Evolutionary conservation across 768 basidiomycete genomes (phyloP), one percentile per base, ranked within the genome.

Genomic region (Lentinula guzmanii): DNA sequence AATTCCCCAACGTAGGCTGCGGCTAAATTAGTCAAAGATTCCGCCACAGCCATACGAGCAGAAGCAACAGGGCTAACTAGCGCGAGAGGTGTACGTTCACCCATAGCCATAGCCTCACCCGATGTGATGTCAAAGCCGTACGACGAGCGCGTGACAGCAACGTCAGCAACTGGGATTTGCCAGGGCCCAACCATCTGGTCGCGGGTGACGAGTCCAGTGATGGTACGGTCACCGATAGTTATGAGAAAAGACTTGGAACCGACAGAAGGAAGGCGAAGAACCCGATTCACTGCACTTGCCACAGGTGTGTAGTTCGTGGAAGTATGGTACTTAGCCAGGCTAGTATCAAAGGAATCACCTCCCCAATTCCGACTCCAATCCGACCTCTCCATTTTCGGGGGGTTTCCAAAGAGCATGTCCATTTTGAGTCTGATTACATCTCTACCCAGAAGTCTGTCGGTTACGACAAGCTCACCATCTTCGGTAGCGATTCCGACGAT

Each of bases 151-250:
- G 96, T 99, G 46, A 98, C 93, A 2, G 96, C 97, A 55, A 97
- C 96, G 66, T 99, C 96, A 18, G 96, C 91, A 6, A 98, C 93
- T 41, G 97, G 96, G 9, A 98, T 91, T 75, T 99, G 97, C 91
- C 92, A 99, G 0, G 95, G 96, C 0, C 97, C 97, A 24, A 98
- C 93, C 96, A 99, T 98, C 74, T 99, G 97, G 71, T 99, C 97
- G 58, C 97, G 86, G 5, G 90, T 86, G 63, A 98, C 93, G 51
- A 99, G 86, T 24, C 97, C 97, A 0, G 95, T 94, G 72, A 99
- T 88, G 39, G 89, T 82, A 50, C 97, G 86, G 69, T 99, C 97
- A 28, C 97, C 97, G 62, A 99, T 99, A 54, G 97, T 99, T 73
- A 99, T 95, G 53, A 99, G 82, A 87, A 98, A 99, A 7, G 93